These are phyloP conservation scores for Flaveria sonorensis DNA, from an alignment of 129 eudicot species.

Conservation along the genomic window DNA sequence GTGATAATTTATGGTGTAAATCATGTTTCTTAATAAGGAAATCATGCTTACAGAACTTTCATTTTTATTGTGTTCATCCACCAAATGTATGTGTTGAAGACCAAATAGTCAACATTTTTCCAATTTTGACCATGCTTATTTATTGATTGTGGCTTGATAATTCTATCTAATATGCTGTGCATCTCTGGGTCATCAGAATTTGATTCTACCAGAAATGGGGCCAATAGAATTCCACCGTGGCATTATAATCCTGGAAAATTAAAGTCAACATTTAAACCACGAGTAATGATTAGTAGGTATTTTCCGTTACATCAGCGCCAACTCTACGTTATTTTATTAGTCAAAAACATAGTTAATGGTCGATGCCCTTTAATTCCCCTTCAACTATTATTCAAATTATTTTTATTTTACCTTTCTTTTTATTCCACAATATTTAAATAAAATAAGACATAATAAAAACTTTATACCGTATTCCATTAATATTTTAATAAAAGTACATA, in stretches of 20 bases:
- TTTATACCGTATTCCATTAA: too few species aligned
- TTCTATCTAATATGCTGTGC: conserved; percentile 82
- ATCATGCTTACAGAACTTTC: conserved; percentile 77
- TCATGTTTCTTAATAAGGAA: not conserved
- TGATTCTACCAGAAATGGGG: conserved; percentile 89
- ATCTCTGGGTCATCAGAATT: conserved; percentile 80
- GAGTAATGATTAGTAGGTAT: too few species aligned
- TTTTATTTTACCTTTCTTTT: too few species aligned
- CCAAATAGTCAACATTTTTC: conserved; percentile 72
- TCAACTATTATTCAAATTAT: too few species aligned
- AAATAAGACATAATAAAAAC: too few species aligned
- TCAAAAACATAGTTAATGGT: too few species aligned
- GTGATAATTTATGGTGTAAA: not conserved
- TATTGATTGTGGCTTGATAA: conserved; percentile 86
- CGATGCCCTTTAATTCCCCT: too few species aligned
- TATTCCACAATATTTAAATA: too few species aligned
- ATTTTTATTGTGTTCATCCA: conserved; percentile 87
- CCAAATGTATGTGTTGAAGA: conserved; percentile 93
- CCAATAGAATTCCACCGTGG: conserved; percentile 95
- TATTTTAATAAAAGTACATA: too few species aligned
- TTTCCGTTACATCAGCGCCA: too few species aligned
- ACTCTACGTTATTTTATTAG: too few species aligned
- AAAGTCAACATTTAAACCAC: not conserved
- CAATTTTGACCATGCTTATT: conserved; percentile 69
- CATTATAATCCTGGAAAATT: conserved; percentile 73